phyloP scores from a whole-genome alignment of 345 rosid genomes.

The Ceriops zippeliana region DNA sequence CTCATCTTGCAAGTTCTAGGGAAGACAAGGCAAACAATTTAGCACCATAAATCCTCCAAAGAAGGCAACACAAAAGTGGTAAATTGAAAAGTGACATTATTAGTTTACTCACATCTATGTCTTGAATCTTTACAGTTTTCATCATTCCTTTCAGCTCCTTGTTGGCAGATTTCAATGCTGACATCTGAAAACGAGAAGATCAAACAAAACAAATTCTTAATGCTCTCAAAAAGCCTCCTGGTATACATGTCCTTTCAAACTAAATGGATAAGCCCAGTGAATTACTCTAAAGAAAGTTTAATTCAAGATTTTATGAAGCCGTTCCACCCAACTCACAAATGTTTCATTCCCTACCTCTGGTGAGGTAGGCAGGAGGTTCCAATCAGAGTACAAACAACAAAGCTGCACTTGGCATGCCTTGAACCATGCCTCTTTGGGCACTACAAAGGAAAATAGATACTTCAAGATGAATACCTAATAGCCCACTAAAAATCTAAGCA shows the following conservation, averaged over 20 bases:
- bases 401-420: conserved; percentile 37
- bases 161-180: conserved; percentile 91
- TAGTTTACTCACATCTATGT: conserved; percentile 62
- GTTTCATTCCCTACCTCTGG: conserved; percentile 41
- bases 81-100: conserved; percentile 1
- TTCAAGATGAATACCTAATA: conserved; percentile 17
- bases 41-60: conserved; percentile 8
- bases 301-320: conserved; percentile 7
- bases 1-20: conserved; percentile 96
- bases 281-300: not conserved
- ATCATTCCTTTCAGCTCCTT: conserved; percentile 99
- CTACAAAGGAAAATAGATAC: conserved; percentile 37
- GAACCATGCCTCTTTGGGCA: conserved; percentile 36
- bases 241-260: conserved; percentile 2
- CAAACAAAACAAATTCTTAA: not conserved
- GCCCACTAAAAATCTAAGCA: conserved; percentile 7
- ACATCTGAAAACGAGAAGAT: conserved; percentile 51
- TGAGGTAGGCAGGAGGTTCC: conserved; percentile 56
- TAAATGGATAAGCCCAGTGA: not conserved
- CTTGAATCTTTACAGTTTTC: conserved; percentile 98
- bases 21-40: conserved; percentile 5
- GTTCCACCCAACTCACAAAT: conserved; percentile 21
- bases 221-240: conserved; percentile 6
- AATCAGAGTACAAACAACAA: conserved; percentile 32
- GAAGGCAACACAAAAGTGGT: conserved; percentile 1